Evolutionary conservation across 2,329 filamentous ascomycete species (phyloP).

Genomic region (Colletotrichum nymphaeae): DNA sequence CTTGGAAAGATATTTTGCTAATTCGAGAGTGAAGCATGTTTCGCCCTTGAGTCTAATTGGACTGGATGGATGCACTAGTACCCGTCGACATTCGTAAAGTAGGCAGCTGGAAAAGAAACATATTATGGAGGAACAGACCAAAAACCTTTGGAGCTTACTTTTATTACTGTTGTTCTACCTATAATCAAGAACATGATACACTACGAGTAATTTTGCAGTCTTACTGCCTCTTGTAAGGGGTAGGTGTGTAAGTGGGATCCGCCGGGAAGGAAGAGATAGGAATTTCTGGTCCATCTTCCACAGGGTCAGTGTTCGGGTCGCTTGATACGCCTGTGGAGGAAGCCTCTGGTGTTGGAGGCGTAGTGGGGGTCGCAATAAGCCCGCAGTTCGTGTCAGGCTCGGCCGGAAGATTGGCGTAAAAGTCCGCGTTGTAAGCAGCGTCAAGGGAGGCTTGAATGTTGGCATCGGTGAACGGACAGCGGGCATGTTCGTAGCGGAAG

Average conservation of each 20-base stretch:
- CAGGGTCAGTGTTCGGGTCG: background rate
- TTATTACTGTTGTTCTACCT: background rate
- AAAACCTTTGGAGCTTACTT: background rate
- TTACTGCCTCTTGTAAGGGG: background rate
- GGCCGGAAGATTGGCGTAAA: background rate
- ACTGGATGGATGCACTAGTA: too few species aligned
- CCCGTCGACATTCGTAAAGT: too few species aligned
- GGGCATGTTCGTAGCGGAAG: background rate
- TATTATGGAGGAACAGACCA: too few species aligned
- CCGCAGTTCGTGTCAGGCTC: background rate
- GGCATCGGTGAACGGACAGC: background rate
- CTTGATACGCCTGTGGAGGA: background rate
- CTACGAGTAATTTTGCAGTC: background rate
- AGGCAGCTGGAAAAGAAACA: too few species aligned
- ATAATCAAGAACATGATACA: background rate
- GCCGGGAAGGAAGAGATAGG: background rate
- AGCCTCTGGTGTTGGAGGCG: background rate
- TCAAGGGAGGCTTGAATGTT: conserved; percentile 3
- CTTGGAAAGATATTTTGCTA: too few species aligned
- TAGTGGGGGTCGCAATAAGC: background rate
- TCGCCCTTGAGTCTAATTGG: too few species aligned
- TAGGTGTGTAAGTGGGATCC: background rate
- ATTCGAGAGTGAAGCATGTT: too few species aligned
- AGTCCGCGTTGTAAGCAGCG: background rate
- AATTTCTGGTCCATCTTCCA: background rate